phyloP scores from a whole-genome alignment of 1,284 basidiomycete species.

The Pyrrhoderma noxium region DNA sequence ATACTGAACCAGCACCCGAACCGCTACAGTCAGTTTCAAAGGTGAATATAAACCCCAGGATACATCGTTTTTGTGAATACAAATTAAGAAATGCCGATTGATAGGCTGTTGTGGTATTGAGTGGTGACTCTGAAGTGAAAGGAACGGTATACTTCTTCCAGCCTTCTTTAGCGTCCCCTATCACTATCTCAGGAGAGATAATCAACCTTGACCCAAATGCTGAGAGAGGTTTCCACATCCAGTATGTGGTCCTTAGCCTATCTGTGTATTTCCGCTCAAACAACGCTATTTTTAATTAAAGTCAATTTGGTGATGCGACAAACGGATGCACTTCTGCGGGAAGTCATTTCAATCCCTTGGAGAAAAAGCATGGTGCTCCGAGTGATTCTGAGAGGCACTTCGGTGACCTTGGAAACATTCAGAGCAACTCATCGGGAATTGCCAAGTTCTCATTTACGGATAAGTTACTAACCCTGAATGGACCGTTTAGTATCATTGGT shows the following conservation, averaged over 20 bases:
- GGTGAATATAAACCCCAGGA: neutral
- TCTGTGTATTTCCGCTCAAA: no score
- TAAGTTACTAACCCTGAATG: slow-evolving; percentile 58
- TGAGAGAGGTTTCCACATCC: slow-evolving; percentile 70
- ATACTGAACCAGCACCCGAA: slow-evolving; percentile 2
- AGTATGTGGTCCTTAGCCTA: slow-evolving; percentile 59
- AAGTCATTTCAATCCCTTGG: slow-evolving; percentile 70
- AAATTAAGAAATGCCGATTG: neutral
- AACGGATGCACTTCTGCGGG: slow-evolving; percentile 67
- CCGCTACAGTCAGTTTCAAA: slow-evolving; percentile 2
- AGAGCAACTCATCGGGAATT: slow-evolving; percentile 51
- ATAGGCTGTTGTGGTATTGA: slow-evolving; percentile 63
- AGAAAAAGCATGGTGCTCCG: slow-evolving; percentile 59
- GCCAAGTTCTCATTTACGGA: slow-evolving; percentile 57
- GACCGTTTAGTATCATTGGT: slow-evolving; percentile 62
- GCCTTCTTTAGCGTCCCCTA: slow-evolving; percentile 40
- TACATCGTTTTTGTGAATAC: neutral
- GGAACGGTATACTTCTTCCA: slow-evolving; percentile 67
- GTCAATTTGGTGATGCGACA: slow-evolving; percentile 60
- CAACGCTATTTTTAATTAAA: slow-evolving; percentile 24
- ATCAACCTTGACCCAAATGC: slow-evolving; percentile 52
- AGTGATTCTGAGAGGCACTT: slow-evolving; percentile 54
- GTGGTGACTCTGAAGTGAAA: slow-evolving; percentile 50
- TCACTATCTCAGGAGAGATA: slow-evolving; percentile 58
- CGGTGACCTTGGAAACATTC: slow-evolving; percentile 74